phyloP scores from a whole-genome alignment of 2,329 filamentous ascomycete species.

The Neonectria ditissima region DNA sequence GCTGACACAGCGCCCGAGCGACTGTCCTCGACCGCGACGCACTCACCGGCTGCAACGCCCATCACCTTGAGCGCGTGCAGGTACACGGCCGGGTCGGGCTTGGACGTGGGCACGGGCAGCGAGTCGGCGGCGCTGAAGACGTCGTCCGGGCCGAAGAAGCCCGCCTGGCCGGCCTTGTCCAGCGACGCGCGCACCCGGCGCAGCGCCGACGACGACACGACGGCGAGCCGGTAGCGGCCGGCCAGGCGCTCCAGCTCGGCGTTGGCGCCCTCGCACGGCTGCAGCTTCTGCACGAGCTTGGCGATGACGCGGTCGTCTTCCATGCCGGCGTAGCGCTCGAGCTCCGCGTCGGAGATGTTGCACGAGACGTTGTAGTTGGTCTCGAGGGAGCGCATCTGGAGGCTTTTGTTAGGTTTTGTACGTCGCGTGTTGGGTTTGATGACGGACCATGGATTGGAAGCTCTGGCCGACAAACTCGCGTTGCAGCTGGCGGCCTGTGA shows the following conservation, averaged over 20 bases:
- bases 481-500: constrained; percentile 6
- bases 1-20: constrained; percentile 6
- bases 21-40: constrained; percentile 9
- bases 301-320: constrained; percentile 13
- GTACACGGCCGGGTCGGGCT: constrained; percentile 9
- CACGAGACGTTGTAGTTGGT: constrained; percentile 7
- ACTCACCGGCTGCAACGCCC: neutral
- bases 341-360: neutral
- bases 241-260: constrained; percentile 2
- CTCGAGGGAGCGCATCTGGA: constrained; percentile 11
- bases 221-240: constrained; percentile 9
- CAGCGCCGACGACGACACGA: constrained; percentile 8
- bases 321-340: constrained; percentile 7
- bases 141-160: neutral
- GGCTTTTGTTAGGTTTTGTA: neutral
- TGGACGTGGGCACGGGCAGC: constrained; percentile 5
- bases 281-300: constrained; percentile 12
- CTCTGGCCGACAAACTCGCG: constrained; percentile 9
- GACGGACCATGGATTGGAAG: constrained; percentile 9
- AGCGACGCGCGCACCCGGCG: constrained; percentile 9
- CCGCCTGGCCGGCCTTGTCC: constrained; percentile 6
- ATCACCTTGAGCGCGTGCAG: constrained; percentile 9
- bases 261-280: constrained; percentile 9
- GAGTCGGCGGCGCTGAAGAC: constrained; percentile 12
- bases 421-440: neutral